Conservation (phyloP, 2,329 filamentous ascomycete genomes). For the Fusarium continuum region DNA sequence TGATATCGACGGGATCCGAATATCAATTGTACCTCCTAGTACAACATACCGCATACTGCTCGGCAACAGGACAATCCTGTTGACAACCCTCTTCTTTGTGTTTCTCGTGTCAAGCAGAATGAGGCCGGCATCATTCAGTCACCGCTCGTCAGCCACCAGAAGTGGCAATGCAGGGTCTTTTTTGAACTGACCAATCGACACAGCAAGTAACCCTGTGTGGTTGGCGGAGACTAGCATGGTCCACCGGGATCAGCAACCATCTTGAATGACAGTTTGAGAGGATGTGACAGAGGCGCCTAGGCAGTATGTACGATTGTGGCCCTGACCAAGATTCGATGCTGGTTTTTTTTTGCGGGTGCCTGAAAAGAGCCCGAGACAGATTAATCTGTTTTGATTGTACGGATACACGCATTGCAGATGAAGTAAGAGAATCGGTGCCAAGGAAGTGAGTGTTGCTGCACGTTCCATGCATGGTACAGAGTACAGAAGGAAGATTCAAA, state of each 20-base stretch:
- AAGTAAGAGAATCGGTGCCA: not conserved
- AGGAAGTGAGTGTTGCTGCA: not conserved
- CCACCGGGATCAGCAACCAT: conserved; percentile 12
- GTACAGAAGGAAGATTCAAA: not conserved
- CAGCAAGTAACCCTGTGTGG: not conserved
- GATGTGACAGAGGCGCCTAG: conserved; percentile 4
- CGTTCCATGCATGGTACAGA: too few relatives aligned
- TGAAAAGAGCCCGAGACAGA: not conserved
- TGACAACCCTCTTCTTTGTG: conserved; percentile 3
- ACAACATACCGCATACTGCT: conserved; percentile 3
- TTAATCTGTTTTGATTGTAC: not conserved
- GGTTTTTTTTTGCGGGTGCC: not conserved
- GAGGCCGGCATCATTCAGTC: conserved; percentile 27
- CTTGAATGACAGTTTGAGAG: not conserved
- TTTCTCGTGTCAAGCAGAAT: conserved; percentile 5
- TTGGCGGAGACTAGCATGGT: conserved; percentile 4
- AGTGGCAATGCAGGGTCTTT: conserved; percentile 33
- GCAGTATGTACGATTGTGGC: conserved; percentile 10
- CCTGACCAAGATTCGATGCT: not conserved
- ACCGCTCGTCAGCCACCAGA: conserved; percentile 30
- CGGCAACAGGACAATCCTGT: not conserved
- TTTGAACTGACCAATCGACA: conserved; percentile 15
- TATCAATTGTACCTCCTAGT: conserved; percentile 9
- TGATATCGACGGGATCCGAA: conserved; percentile 4
- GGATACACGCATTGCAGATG: not conserved